Percentiles rank a stretch among this genome's conserved stretches.
Evolutionary conservation across 495 filamentous ascomycete species (phyloP).

Genomic region (Neurospora cerealis): DNA sequence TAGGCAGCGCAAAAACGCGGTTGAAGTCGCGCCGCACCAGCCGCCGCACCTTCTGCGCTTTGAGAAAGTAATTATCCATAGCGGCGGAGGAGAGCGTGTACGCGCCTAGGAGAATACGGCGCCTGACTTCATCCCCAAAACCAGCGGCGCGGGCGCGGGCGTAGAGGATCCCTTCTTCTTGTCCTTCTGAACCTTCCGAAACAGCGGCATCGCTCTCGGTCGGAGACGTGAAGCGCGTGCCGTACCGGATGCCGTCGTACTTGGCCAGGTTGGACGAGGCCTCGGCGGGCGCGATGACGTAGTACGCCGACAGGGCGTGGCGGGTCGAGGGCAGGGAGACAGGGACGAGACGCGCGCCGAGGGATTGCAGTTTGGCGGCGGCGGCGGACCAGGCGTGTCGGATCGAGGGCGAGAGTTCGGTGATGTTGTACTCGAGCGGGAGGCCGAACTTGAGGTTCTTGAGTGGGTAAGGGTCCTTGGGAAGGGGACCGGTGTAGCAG

Average conservation of each 20-base stretch:
- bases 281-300: slow-evolving; percentile 89
- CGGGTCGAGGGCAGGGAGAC: slow-evolving; percentile 79
- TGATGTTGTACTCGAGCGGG: slow-evolving; percentile 80
- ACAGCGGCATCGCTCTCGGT: background rate
- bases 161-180: slow-evolving; percentile 50
- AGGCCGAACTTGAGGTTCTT: slow-evolving; percentile 53
- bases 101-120: slow-evolving; percentile 79
- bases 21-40: slow-evolving; percentile 83
- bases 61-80: slow-evolving; percentile 93
- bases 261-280: slow-evolving; percentile 96
- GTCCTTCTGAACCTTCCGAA: slow-evolving; percentile 21
- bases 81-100: slow-evolving; percentile 85
- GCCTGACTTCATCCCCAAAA: slow-evolving; percentile 77
- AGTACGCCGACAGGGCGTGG: slow-evolving; percentile 84
- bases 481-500: slow-evolving; percentile 13
- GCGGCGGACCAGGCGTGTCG: slow-evolving; percentile 57
- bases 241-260: slow-evolving; percentile 92
- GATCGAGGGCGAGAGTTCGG: slow-evolving; percentile 57
- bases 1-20: slow-evolving; percentile 53
- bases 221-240: slow-evolving; percentile 32
- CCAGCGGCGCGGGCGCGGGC: slow-evolving; percentile 58
- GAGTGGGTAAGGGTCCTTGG: slow-evolving; percentile 16
- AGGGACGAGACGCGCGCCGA: slow-evolving; percentile 59
- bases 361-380: slow-evolving; percentile 43
- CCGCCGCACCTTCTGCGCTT: slow-evolving; percentile 80